Evolutionary conservation across 192 early-diverging fungal species (phyloP).

Genomic region (Thoreauomyces humboldtii): DNA sequence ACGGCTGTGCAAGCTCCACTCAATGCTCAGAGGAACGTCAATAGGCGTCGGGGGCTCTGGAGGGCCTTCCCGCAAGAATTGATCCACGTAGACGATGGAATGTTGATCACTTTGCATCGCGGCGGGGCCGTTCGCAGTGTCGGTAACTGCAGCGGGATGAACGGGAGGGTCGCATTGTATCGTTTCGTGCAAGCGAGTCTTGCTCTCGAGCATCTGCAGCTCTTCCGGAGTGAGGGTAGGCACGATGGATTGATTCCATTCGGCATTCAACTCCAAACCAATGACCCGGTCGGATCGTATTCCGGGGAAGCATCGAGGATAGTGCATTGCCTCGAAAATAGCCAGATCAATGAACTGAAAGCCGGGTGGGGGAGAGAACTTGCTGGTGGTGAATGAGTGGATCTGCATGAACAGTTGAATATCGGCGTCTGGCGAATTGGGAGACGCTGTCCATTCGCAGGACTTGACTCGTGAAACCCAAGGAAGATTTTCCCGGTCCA

Average conservation of each 20-base stretch:
- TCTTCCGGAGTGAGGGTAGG: too few species aligned
- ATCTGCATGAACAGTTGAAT: not conserved
- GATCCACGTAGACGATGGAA: slow-evolving; percentile 3
- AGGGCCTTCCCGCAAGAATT: slow-evolving; percentile 3
- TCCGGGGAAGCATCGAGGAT: slow-evolving; percentile 4
- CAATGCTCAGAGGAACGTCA: too few species aligned
- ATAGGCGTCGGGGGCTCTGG: too few species aligned
- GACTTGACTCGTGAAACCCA: slow-evolving; percentile 4
- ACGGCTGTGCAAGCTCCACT: too few species aligned
- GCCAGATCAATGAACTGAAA: slow-evolving; percentile 15
- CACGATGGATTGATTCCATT: slow-evolving; percentile 1
- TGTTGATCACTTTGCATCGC: too few species aligned
- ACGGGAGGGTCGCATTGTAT: too few species aligned
- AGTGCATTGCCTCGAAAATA: slow-evolving; percentile 19
- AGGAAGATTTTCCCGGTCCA: not conserved
- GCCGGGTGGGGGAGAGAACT: slow-evolving; percentile 8
- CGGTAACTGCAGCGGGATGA: too few species aligned
- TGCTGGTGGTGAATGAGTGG: not conserved
- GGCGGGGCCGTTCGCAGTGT: too few species aligned
- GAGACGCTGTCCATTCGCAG: not conserved
- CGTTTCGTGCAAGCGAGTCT: too few species aligned
- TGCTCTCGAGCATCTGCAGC: too few species aligned
- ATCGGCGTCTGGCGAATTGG: slow-evolving; percentile 2
- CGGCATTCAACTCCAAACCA: not conserved
- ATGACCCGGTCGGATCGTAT: not conserved